Evolutionary conservation across 2,329 filamentous ascomycete genomes (phyloP).

Genomic region (Trichoderma arundinaceum): DNA sequence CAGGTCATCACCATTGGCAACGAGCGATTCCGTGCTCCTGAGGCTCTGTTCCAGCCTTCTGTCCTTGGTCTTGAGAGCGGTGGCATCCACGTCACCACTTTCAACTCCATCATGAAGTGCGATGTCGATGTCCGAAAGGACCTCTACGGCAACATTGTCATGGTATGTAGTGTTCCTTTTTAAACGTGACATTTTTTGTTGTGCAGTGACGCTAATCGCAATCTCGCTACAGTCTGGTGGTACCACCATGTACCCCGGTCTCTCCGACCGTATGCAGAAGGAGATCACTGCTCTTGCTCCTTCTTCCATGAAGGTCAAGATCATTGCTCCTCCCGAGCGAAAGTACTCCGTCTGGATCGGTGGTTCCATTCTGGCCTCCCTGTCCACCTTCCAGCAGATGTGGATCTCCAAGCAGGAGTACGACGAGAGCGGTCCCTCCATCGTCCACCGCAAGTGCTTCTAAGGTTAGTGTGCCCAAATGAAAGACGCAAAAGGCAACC

Average conservation of each 20-base stretch:
- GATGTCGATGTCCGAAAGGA: conserved; percentile 99
- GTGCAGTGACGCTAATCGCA: conserved; percentile 11
- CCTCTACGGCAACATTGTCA: conserved; percentile 99
- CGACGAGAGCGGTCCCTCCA: conserved; percentile 99
- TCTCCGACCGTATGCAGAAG: conserved; percentile 99
- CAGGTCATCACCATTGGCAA: conserved; percentile 99
- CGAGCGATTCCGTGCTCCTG: conserved; percentile 99
- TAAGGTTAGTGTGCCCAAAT: conserved; percentile 67
- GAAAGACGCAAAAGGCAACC: not conserved
- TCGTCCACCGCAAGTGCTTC: conserved; percentile 99
- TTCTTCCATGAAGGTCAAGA: conserved; percentile 99
- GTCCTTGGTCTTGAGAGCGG: conserved; percentile 98
- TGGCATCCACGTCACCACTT: conserved; percentile 99
- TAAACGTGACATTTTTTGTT: not conserved
- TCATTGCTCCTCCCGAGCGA: conserved; percentile 99
- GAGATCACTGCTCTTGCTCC: conserved; percentile 99
- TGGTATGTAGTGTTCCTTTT: conserved; percentile 74
- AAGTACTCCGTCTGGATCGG: conserved; percentile 99
- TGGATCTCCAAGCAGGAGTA: conserved; percentile 99
- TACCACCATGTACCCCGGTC: conserved; percentile 99
- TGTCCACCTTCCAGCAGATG: conserved; percentile 99
- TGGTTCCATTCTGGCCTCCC: conserved; percentile 99
- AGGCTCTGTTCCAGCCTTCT: conserved; percentile 99
- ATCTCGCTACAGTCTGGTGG: conserved; percentile 83
- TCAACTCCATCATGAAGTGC: conserved; percentile 99